Conservation (phyloP, 345 rosid genomes). For the Gossypium arboreum region DNA sequence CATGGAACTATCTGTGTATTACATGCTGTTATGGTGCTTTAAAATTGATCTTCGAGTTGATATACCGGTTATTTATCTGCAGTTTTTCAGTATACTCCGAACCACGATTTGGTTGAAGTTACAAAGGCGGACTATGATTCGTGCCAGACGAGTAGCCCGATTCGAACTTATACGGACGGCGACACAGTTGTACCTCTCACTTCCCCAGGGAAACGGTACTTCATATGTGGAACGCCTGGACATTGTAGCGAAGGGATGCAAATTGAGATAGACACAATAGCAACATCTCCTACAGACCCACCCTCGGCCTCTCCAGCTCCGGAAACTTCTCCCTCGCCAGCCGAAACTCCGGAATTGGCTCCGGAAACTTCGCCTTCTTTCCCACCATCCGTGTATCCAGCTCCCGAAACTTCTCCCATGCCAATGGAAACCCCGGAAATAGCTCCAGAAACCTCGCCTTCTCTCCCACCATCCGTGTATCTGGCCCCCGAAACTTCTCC, state of each 20-base stretch:
- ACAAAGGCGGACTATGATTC: slow-evolving; percentile 49
- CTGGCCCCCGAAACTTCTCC: slow-evolving; percentile 2
- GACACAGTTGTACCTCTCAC: slow-evolving; percentile 49
- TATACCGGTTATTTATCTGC: background rate
- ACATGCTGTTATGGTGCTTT: background rate
- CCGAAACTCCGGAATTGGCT: slow-evolving; percentile 15
- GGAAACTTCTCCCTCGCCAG: background rate
- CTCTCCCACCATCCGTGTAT: slow-evolving; percentile 16
- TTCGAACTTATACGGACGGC: slow-evolving; percentile 42
- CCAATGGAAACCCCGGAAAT: background rate
- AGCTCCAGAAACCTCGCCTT: slow-evolving; percentile 14
- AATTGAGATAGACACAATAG: slow-evolving; percentile 47
- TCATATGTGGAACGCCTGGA: slow-evolving; percentile 62
- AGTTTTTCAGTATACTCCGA: slow-evolving; percentile 52
- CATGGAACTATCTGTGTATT: background rate
- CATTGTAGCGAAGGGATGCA: slow-evolving; percentile 77
- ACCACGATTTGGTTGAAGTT: slow-evolving; percentile 63
- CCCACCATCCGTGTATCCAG: slow-evolving; percentile 14
- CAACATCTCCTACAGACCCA: slow-evolving; percentile 29
- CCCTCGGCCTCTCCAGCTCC: slow-evolving; percentile 19
- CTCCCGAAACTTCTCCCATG: slow-evolving; percentile 7
- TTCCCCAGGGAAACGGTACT: slow-evolving; percentile 75
- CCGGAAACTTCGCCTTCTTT: slow-evolving; percentile 18
- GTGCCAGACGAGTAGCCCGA: slow-evolving; percentile 46
- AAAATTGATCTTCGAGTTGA: background rate